A percentile compares a stretch with the other conserved stretches of the same genome.
phyloP scores from a whole-genome alignment of 2,329 filamentous ascomycete species.

The Fusarium albosuccineum region DNA sequence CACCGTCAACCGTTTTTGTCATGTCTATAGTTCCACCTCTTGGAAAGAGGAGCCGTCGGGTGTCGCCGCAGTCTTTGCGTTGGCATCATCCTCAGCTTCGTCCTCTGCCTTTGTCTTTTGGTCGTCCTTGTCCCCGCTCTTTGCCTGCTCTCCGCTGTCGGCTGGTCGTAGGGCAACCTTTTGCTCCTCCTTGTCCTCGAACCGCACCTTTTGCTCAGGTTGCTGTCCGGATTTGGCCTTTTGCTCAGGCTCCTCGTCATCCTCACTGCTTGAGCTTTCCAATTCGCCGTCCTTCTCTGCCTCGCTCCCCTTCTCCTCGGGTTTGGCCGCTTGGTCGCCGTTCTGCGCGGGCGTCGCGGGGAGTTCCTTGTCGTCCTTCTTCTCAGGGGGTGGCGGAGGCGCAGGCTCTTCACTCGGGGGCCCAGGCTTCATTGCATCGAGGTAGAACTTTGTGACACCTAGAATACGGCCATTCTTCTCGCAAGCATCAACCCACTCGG shows the following conservation, averaged over 20 bases:
- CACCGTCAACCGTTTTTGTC: conserved; percentile 1
- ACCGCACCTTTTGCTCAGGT: conserved; percentile 68
- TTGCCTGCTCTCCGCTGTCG: conserved; percentile 46
- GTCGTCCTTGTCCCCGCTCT: conserved; percentile 48
- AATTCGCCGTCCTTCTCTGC: conserved; percentile 35
- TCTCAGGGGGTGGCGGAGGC: conserved; percentile 50
- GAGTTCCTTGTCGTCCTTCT: conserved; percentile 51
- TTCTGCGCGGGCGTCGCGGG: conserved; percentile 45
- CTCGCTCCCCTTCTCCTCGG: conserved; percentile 48
- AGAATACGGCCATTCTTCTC: conserved; percentile 93
- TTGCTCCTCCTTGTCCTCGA: conserved; percentile 68
- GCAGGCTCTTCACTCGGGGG: conserved; percentile 54
- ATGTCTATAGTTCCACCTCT: conserved; percentile 68
- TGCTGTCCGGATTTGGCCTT: conserved; percentile 51
- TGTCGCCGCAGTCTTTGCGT: conserved; percentile 59
- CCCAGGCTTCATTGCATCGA: conserved; percentile 77
- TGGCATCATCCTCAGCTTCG: conserved; percentile 50
- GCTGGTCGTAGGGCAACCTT: conserved; percentile 64
- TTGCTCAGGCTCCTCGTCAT: conserved; percentile 51
- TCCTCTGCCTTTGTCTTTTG: conserved; percentile 51
- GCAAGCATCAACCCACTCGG: conserved; percentile 98
- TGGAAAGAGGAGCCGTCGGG: conserved; percentile 73
- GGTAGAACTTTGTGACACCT: conserved; percentile 94
- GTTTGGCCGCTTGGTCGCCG: conserved; percentile 35
- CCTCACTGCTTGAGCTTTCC: conserved; percentile 38